These are phyloP conservation scores for Akanthomyces uredinophilus DNA, from an alignment of 2,329 filamentous ascomycete genomes.

Conservation along the genomic window DNA sequence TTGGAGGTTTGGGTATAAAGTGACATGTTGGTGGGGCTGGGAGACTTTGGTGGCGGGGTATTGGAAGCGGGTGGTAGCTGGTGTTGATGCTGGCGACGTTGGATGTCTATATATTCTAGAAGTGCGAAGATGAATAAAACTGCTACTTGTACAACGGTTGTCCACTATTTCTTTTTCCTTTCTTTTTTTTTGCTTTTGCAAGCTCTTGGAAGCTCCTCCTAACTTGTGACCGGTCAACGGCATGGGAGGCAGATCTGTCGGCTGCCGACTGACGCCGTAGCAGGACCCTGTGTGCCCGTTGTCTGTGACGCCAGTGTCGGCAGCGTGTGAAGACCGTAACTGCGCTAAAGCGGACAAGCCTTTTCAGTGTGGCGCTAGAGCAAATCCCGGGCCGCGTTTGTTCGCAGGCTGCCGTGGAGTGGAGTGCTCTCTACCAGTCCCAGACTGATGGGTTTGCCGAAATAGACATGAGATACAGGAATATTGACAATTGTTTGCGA, in stretches of 20 bases:
- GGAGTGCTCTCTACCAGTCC: neutral
- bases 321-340: no score
- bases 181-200: no score
- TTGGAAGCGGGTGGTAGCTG: neutral
- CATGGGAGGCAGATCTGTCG: neutral
- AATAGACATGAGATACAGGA: neutral
- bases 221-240: no score
- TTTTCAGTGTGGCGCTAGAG: neutral
- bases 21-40: conserved; percentile 6
- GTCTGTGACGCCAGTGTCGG: neutral
- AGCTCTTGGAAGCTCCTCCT: no score
- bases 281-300: neutral
- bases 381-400: neutral
- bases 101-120: no score
- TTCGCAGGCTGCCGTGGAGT: neutral
- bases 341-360: neutral
- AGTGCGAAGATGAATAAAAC: no score
- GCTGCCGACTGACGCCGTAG: neutral
- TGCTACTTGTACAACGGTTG: no score
- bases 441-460: neutral
- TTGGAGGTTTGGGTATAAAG: neutral
- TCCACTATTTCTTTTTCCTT: no score
- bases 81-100: neutral
- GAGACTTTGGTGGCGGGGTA: neutral
- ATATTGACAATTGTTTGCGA: no score